These are phyloP conservation scores for Thalassia testudinum DNA, from an alignment of 116 monocot genomes.

Conservation along the genomic window DNA sequence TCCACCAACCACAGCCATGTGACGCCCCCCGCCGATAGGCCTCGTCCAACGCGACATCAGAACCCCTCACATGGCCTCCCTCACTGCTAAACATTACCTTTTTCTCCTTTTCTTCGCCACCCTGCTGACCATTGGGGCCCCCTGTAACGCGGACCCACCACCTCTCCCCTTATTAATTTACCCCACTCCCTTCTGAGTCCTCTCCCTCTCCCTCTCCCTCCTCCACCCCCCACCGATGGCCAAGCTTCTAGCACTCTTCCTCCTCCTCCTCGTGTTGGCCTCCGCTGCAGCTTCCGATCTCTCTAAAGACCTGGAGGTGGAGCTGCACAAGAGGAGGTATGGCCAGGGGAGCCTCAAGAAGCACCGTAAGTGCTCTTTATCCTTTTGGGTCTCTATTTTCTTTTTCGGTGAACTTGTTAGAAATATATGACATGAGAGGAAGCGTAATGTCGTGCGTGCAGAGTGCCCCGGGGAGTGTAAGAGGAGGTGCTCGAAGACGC, in stretches of 20 bases:
- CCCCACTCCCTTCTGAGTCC: no score
- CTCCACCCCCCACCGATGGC: background rate
- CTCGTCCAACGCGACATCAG: no score
- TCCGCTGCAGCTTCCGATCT: background rate
- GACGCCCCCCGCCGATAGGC: no score
- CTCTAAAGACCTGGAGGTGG: background rate
- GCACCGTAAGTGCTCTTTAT: slow-evolving; percentile 14
- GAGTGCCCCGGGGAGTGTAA: slow-evolving; percentile 37
- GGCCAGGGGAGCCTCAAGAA: slow-evolving; percentile 21
- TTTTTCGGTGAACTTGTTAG: background rate
- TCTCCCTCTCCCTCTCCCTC: background rate
- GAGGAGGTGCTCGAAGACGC: slow-evolving; percentile 39
- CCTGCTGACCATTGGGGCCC: no score
- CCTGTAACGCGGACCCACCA: no score
- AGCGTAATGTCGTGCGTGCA: background rate
- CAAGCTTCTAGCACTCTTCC: background rate
- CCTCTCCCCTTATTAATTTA: no score
- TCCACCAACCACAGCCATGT: no score
- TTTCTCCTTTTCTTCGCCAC: no score
- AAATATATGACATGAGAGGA: background rate
- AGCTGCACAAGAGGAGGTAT: slow-evolving; percentile 3
- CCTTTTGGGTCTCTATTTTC: background rate
- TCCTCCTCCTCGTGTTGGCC: background rate
- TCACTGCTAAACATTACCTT: no score
- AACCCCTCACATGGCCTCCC: no score